Evolutionary conservation across 108 stramenopile genomes (phyloP).

Genomic region (Ochromonas danica): DNA sequence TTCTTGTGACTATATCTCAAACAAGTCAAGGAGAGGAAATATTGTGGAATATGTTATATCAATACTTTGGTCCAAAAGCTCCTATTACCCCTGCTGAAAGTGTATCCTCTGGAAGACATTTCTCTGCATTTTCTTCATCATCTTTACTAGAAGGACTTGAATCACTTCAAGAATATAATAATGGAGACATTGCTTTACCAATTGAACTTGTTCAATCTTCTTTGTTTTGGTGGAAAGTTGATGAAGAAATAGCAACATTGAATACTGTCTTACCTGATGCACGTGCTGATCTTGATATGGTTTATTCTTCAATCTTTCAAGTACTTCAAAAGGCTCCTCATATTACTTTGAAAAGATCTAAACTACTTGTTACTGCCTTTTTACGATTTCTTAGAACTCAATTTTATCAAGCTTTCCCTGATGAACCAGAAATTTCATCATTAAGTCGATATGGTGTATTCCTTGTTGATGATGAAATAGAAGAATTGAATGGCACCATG

Average conservation of each 20-base stretch:
- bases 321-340: background rate
- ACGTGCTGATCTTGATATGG: background rate
- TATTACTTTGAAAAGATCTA: conserved; percentile 31
- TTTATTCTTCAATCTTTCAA: background rate
- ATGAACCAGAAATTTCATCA: background rate
- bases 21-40: background rate
- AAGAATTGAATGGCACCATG: background rate
- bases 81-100: background rate
- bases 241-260: no score
- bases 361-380: background rate
- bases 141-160: background rate
- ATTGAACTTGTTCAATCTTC: background rate
- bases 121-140: background rate
- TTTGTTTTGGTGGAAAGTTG: background rate
- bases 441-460: background rate
- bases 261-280: background rate
- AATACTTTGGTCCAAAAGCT: no score
- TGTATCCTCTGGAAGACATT: background rate
- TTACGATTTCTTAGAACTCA: conserved; percentile 2
- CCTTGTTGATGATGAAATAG: background rate
- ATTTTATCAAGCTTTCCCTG: background rate
- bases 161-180: background rate
- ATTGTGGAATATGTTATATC: background rate
- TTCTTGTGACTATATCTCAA: background rate
- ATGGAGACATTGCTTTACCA: background rate